phyloP scores from a whole-genome alignment of 371 early-diverging fungal genomes.

The Mucor indicus region DNA sequence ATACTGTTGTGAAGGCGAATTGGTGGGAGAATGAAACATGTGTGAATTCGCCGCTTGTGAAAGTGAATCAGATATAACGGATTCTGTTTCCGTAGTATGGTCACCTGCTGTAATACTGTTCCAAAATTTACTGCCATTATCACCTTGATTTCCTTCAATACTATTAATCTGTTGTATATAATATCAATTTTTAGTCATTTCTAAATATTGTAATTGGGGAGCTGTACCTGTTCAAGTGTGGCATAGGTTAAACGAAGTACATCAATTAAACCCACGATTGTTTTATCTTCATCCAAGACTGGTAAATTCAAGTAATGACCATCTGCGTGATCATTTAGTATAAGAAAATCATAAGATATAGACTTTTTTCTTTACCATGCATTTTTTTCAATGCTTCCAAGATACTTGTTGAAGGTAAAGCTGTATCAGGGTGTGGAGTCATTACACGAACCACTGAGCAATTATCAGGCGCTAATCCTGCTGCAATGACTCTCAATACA shows the following conservation, averaged over 20 bases:
- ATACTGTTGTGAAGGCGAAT: slow-evolving; percentile 10
- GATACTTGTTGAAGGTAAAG: slow-evolving; percentile 76
- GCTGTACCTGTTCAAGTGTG: slow-evolving; percentile 66
- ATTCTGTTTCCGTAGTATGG: slow-evolving; percentile 49
- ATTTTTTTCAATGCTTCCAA: slow-evolving; percentile 94
- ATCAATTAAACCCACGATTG: slow-evolving; percentile 88
- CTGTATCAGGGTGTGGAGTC: slow-evolving; percentile 98
- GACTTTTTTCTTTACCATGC: slow-evolving; percentile 60
- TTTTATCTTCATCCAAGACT: slow-evolving; percentile 76
- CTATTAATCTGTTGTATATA: slow-evolving; percentile 24
- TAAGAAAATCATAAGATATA: slow-evolving; percentile 4
- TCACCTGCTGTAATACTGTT: slow-evolving; percentile 29
- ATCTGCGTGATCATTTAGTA: slow-evolving; percentile 88
- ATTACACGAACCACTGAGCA: slow-evolving; percentile 96
- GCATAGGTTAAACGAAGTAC: slow-evolving; percentile 89
- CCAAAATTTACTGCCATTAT: slow-evolving; percentile 51
- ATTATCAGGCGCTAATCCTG: slow-evolving; percentile 83
- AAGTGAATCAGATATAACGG: slow-evolving; percentile 47
- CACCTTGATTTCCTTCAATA: slow-evolving; percentile 45
- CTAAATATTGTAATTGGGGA: neutral
- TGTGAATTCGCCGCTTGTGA: slow-evolving; percentile 38
- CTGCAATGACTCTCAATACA: slow-evolving; percentile 94
- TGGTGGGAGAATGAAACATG: slow-evolving; percentile 24
- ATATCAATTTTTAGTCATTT: neutral
- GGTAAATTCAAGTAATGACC: slow-evolving; percentile 97